Conservation (phyloP, 371 early-diverging fungal genomes). For the Lichtheimia ornata region DNA sequence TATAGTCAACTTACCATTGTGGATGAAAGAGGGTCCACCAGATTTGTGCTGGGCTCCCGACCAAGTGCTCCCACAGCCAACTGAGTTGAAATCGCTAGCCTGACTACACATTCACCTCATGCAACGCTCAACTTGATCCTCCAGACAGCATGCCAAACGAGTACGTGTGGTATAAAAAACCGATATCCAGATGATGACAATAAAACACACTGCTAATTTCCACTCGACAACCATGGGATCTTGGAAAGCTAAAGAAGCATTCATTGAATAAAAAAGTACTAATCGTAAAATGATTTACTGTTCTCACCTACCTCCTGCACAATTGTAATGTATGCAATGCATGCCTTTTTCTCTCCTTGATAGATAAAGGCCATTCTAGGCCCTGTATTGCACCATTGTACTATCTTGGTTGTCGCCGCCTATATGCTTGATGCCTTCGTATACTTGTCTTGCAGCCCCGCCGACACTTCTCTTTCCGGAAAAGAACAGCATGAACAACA, state of each 20-base stretch:
- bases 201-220: too few relatives aligned
- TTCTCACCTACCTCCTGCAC: too few relatives aligned
- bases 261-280: too few relatives aligned
- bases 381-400: too few relatives aligned
- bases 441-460: background rate
- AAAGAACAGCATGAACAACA: background rate
- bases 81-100: background rate
- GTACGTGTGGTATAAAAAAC: background rate
- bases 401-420: too few relatives aligned
- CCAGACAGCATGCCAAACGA: background rate
- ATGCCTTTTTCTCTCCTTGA: too few relatives aligned
- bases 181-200: background rate
- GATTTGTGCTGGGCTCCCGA: background rate
- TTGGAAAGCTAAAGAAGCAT: too few relatives aligned
- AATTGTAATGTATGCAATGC: too few relatives aligned
- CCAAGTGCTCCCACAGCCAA: background rate
- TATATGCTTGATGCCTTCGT: too few relatives aligned
- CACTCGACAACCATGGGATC: too few relatives aligned
- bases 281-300: too few relatives aligned
- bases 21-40: background rate
- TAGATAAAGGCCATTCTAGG: too few relatives aligned
- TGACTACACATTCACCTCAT: background rate
- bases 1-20: constrained; percentile 3
- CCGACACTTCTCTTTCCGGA: background rate
- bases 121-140: background rate